A percentile compares a stretch with the other conserved stretches of the same genome.
Conservation (phyloP, 257 asterid genomes). For the Capsicum rhomboideum region DNA sequence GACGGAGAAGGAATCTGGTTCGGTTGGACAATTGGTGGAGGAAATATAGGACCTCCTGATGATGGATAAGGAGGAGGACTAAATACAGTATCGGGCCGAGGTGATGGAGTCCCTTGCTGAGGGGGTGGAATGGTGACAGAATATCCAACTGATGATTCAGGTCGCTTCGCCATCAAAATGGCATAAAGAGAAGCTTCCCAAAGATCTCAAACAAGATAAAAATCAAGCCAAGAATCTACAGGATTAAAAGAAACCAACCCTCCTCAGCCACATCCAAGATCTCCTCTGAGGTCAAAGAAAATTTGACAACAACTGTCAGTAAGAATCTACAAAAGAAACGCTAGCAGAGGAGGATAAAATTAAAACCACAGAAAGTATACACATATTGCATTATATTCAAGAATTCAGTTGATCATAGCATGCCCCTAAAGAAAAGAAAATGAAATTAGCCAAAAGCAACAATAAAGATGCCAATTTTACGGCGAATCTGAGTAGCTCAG, state of each 20-base stretch:
- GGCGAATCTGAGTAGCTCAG: too few species aligned
- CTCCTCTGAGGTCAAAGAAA: background rate
- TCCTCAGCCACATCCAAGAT: background rate
- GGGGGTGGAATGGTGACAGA: constrained; percentile 21
- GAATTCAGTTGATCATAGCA: background rate
- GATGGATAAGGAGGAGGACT: constrained; percentile 41
- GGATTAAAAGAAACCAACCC: background rate
- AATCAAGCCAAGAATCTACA: background rate
- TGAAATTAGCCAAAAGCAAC: background rate
- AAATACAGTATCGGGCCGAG: constrained; percentile 17
- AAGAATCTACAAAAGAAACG: background rate
- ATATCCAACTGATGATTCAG: constrained; percentile 37
- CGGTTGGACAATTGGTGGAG: constrained; percentile 49
- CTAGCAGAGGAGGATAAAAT: background rate
- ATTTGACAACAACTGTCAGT: background rate
- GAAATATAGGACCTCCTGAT: constrained; percentile 41
- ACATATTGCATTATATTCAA: background rate
- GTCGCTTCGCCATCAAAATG: constrained; percentile 48
- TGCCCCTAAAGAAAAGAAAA: background rate
- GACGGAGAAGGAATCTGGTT: constrained; percentile 65
- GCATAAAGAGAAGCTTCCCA: background rate
- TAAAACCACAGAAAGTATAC: background rate
- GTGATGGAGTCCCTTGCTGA: constrained; percentile 13
- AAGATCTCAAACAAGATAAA: background rate
- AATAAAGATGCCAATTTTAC: background rate